These are phyloP conservation scores for Drosera spatulata DNA, from an alignment of 179 eudicot species.

Conservation along the genomic window DNA sequence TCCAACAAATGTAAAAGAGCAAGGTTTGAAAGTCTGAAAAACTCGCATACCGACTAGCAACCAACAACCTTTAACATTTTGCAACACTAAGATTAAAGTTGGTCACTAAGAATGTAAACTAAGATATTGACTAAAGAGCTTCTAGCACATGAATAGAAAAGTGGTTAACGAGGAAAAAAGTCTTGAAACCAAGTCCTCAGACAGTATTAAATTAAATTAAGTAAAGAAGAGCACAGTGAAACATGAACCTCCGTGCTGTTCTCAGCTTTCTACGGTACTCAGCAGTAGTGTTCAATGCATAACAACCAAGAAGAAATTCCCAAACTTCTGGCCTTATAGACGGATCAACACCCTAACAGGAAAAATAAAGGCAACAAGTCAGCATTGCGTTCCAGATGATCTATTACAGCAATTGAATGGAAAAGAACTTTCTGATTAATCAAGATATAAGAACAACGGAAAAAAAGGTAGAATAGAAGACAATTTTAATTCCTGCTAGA, in stretches of 20 bases:
- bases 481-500: too few species aligned
- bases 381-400: not conserved
- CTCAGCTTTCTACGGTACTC: conserved; percentile 69
- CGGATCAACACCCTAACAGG: conserved; percentile 83
- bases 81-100: too few species aligned
- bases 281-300: conserved; percentile 71
- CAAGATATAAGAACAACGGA: not conserved
- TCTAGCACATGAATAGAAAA: not conserved
- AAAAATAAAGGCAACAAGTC: conserved; percentile 6
- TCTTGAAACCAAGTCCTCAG: not conserved
- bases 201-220: not conserved
- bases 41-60: too few species aligned
- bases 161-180: not conserved
- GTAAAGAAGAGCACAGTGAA: not conserved
- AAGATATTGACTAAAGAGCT: too few species aligned
- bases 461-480: not conserved
- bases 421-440: not conserved
- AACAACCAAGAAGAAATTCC: conserved; percentile 99
- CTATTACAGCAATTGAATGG: not conserved
- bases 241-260: conserved; percentile 69
- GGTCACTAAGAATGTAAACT: too few species aligned
- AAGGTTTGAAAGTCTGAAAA: too few species aligned
- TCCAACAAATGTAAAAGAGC: too few species aligned
- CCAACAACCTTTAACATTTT: too few species aligned
- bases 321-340: conserved; percentile 95